Evolutionary conservation across 495 filamentous ascomycete genomes (phyloP), one percentile per base, ranked within the genome.

Genomic region (Staphylotrichum longicolle): DNA sequence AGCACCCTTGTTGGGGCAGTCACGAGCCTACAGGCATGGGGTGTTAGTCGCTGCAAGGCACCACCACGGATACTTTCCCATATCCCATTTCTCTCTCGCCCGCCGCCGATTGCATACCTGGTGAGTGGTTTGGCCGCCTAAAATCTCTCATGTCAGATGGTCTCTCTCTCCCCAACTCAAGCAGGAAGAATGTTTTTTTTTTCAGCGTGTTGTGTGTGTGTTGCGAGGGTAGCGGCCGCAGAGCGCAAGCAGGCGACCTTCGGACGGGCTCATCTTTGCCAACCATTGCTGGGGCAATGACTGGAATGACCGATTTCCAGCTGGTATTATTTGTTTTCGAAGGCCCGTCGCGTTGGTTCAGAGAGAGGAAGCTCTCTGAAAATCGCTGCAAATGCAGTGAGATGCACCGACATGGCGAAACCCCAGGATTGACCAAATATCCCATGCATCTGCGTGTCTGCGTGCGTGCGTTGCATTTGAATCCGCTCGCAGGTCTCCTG

Each of bases 1-100:
- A 59, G 87, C 91, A 62, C 91, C 91, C 78, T 92, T 90, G 82
- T 88, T 92, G 66, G 93, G 93, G 83, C 93, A 98, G 68, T 97
- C 93, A 70, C 92, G 91, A 67, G 92, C 90, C 89, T 90, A 68
- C 62, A 53, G 54, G 50, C 7, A 14, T 32, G 10, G 30, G 54
- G 69, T 74, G 69, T 74, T 54, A 74, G 70, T 63, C 53, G 56
- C 41, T 59, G 45, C 35, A 47, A 37, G 39, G 39, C 27, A 53
- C 56, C 39, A 51, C 41, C 20, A 40, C 33, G 33, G 20, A 63
- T 54, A 60, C 65, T 68, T 61, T 65, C 61, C 66, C 62, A 49
- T 61, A 27, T 37, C 61, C 30, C 44, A 58, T 63, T 60, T 54
- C 60, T 58, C 60, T 58, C 47, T 39, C 59, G 63, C 63, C 59